phyloP scores from a whole-genome alignment of 2,329 filamentous ascomycete species.

The Beauveria brongniartii region DNA sequence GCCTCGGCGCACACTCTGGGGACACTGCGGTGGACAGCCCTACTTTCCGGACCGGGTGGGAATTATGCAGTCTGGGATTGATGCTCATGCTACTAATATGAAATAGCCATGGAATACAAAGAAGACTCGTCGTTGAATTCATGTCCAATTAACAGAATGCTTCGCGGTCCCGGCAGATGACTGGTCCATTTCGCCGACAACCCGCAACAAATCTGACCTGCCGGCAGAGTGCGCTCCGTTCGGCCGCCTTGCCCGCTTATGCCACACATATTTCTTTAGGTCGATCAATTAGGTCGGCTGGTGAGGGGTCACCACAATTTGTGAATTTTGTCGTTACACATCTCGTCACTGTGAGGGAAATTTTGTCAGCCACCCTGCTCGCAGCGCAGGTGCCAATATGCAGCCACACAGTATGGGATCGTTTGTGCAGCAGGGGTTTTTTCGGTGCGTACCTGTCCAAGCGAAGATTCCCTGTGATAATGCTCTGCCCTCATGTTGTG shows the following conservation, averaged over 20 bases:
- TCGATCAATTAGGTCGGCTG: slow-evolving; percentile 7
- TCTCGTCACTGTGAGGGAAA: background rate
- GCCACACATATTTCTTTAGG: slow-evolving; percentile 6
- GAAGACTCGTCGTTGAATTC: background rate
- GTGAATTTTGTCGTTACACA: slow-evolving; percentile 1
- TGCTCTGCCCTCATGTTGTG: slow-evolving; percentile 36
- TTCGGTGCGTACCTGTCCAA: slow-evolving; percentile 23
- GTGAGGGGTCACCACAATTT: slow-evolving; percentile 9
- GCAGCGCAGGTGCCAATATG: background rate
- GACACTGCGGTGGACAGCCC: background rate
- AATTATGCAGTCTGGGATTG: slow-evolving; percentile 10
- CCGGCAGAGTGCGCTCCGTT: slow-evolving; percentile 7
- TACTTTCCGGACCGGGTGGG: background rate
- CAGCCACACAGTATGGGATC: background rate
- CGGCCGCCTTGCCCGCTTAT: background rate
- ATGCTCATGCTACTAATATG: background rate
- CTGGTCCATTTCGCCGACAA: slow-evolving; percentile 12
- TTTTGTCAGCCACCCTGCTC: slow-evolving; percentile 3
- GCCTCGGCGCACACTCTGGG: slow-evolving; percentile 2
- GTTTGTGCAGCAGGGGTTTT: background rate
- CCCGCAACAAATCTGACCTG: slow-evolving; percentile 9
- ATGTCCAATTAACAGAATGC: slow-evolving; percentile 1
- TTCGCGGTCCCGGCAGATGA: slow-evolving; percentile 10
- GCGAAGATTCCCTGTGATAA: slow-evolving; percentile 24
- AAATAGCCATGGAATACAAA: background rate